Evolutionary conservation across 2,329 filamentous ascomycete genomes (phyloP).

Genomic region (Arachnomyces sp.): DNA sequence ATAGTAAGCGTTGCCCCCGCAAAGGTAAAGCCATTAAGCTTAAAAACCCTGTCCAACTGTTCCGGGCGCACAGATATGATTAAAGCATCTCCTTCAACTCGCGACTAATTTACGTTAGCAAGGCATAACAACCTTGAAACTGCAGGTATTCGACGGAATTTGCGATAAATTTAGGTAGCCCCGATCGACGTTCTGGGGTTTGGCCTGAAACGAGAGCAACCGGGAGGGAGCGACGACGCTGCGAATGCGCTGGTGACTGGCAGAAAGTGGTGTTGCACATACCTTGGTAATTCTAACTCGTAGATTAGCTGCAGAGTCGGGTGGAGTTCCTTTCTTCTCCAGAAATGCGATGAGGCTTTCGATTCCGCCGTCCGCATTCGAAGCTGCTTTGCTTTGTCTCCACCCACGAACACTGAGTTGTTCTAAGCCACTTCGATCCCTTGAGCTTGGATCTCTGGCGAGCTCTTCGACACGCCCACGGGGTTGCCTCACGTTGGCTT

Average conservation of each 20-base stretch:
- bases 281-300: slow-evolving; percentile 67
- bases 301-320: slow-evolving; percentile 40
- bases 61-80: slow-evolving; percentile 60
- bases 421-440: slow-evolving; percentile 19
- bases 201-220: slow-evolving; percentile 37
- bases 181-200: slow-evolving; percentile 38
- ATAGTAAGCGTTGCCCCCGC: slow-evolving; percentile 55
- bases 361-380: slow-evolving; percentile 60
- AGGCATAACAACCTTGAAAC: slow-evolving; percentile 43
- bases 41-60: slow-evolving; percentile 57
- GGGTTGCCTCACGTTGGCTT: slow-evolving; percentile 34
- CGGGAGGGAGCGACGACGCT: slow-evolving; percentile 25
- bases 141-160: slow-evolving; percentile 32
- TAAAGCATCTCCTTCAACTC: slow-evolving; percentile 60
- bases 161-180: slow-evolving; percentile 23
- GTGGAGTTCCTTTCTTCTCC: slow-evolving; percentile 59
- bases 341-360: slow-evolving; percentile 60
- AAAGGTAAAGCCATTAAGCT: slow-evolving; percentile 62
- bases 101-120: slow-evolving; percentile 67
- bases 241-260: slow-evolving; percentile 35
- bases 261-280: slow-evolving; percentile 48
- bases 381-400: slow-evolving; percentile 60
- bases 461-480: slow-evolving; percentile 21
- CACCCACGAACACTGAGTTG: slow-evolving; percentile 51
- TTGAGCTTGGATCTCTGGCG: slow-evolving; percentile 1